phyloP scores from a whole-genome alignment of 163 green algal genomes.

The Scenedesmus sp. region DNA sequence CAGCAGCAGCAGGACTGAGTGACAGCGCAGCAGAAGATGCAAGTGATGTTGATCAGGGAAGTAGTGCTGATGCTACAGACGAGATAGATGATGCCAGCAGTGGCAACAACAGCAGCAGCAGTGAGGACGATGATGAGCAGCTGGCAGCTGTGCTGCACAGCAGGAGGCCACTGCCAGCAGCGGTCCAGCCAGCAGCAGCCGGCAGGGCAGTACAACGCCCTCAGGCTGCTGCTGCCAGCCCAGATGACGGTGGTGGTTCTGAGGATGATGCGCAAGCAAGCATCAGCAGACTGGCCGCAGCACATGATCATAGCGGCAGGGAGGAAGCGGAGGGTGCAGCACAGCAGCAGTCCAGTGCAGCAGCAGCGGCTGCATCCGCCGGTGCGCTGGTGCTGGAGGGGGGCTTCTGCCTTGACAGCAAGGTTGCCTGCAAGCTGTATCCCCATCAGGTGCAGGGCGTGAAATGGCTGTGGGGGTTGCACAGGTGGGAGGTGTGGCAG shows the following conservation, averaged over 20 bases:
- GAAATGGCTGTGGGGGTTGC: conserved; percentile 83
- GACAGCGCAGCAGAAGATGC: not conserved
- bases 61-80: not conserved
- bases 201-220: not conserved
- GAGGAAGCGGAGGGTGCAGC: not conserved
- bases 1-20: not conserved
- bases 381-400: conserved; percentile 57
- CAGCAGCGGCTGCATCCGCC: not conserved
- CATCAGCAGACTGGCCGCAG: not conserved
- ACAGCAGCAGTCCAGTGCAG: not conserved
- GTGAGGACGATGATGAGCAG: conserved; percentile 14
- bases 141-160: not conserved
- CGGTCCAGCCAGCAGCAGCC: conserved; percentile 9
- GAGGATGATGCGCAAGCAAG: not conserved
- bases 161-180: not conserved
- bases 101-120: not conserved
- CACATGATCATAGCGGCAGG: not conserved
- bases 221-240: not conserved
- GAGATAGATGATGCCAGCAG: not conserved
- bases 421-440: conserved; percentile 76
- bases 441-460: conserved; percentile 84
- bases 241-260: not conserved
- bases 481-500: conserved; percentile 35
- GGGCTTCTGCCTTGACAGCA: conserved; percentile 66
- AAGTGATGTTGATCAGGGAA: not conserved